These are phyloP conservation scores for Boletus bicolor DNA, from an alignment of 768 basidiomycete genomes.

Conservation along the genomic window DNA sequence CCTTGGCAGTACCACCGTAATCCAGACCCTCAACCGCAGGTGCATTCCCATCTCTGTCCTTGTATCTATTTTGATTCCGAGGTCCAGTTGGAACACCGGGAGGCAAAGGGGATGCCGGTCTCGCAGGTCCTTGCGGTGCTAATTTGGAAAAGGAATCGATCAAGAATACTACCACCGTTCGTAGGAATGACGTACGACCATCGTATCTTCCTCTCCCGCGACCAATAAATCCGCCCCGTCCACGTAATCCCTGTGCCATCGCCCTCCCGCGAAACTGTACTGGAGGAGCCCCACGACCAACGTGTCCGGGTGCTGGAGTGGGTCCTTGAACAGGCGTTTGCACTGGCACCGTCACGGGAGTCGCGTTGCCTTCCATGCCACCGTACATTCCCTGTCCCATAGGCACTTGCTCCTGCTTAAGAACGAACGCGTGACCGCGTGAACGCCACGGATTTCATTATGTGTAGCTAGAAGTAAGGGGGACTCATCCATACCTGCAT, in stretches of 20 bases:
- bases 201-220: slow-evolving; percentile 39
- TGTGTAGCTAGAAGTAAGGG: slow-evolving; percentile 32
- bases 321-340: slow-evolving; percentile 33
- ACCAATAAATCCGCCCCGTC: slow-evolving; percentile 40
- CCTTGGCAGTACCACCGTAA: slow-evolving; percentile 64
- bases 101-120: slow-evolving; percentile 81
- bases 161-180: neutral
- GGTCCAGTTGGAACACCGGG: slow-evolving; percentile 87
- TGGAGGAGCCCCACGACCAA: slow-evolving; percentile 33
- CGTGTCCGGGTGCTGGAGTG: slow-evolving; percentile 30
- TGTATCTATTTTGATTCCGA: slow-evolving; percentile 85
- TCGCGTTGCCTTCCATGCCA: slow-evolving; percentile 52
- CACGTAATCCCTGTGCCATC: slow-evolving; percentile 42
- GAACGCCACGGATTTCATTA: slow-evolving; percentile 37
- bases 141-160: neutral
- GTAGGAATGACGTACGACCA: slow-evolving; percentile 35
- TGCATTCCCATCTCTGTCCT: slow-evolving; percentile 81
- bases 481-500: slow-evolving; percentile 60
- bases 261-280: slow-evolving; percentile 44
- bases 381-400: slow-evolving; percentile 72
- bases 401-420: slow-evolving; percentile 51
- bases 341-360: slow-evolving; percentile 45
- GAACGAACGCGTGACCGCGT: slow-evolving; percentile 23
- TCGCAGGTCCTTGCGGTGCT: slow-evolving; percentile 54
- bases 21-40: slow-evolving; percentile 88